These are phyloP conservation scores for Xylaria venustula DNA, from an alignment of 495 filamentous ascomycete genomes.

Conservation along the genomic window DNA sequence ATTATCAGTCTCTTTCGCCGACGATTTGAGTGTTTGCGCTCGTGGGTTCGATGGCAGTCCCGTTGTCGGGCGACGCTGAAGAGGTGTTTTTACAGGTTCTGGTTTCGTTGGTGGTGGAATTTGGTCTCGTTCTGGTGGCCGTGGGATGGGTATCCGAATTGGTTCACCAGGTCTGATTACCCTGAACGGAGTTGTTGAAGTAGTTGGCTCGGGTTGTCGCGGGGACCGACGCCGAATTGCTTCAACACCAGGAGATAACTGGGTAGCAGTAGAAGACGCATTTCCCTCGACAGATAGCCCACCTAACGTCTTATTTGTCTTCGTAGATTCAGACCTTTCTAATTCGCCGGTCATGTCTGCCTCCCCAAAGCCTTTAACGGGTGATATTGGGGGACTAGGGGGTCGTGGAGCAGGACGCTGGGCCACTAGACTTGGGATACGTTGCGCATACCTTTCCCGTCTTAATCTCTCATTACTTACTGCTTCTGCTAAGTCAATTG, in stretches of 20 bases:
- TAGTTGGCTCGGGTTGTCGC: neutral
- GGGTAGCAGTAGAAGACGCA: slow-evolving; percentile 37
- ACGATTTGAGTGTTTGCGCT: slow-evolving; percentile 36
- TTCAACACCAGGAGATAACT: slow-evolving; percentile 45
- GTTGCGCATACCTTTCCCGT: slow-evolving; percentile 35
- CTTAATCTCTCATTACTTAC: slow-evolving; percentile 47
- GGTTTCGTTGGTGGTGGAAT: slow-evolving; percentile 17
- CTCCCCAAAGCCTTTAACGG: slow-evolving; percentile 37
- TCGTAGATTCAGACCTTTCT: slow-evolving; percentile 21
- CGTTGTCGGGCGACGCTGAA: slow-evolving; percentile 47
- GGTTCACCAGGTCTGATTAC: slow-evolving; percentile 27
- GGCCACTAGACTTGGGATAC: slow-evolving; percentile 28
- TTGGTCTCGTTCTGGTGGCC: slow-evolving; percentile 20
- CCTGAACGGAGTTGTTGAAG: slow-evolving; percentile 12
- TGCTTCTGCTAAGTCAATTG: slow-evolving; percentile 48
- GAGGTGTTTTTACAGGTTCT: slow-evolving; percentile 37
- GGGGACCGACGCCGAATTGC: slow-evolving; percentile 19
- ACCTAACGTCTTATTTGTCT: slow-evolving; percentile 19
- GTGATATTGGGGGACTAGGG: slow-evolving; percentile 16
- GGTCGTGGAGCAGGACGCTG: slow-evolving; percentile 40
- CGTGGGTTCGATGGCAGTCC: slow-evolving; percentile 51
- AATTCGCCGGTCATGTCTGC: slow-evolving; percentile 36
- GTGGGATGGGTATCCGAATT: slow-evolving; percentile 29
- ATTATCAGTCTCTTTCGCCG: slow-evolving; percentile 26
- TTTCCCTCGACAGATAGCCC: slow-evolving; percentile 29